Base-by-base conservation (phyloP, 306 rosid genomes). In the Echinosophora koreensis region DNA sequence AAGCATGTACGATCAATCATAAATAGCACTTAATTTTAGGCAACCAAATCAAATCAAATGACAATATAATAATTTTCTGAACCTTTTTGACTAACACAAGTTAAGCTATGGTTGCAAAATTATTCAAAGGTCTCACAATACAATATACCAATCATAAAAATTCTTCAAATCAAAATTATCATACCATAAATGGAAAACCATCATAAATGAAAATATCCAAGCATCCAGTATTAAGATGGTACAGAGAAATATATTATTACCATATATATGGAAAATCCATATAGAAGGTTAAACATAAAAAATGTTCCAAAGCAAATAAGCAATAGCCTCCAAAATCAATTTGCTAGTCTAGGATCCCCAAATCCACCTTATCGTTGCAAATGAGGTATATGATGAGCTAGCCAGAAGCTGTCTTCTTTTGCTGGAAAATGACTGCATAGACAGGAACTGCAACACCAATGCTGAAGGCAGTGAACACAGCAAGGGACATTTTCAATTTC, bases 391-490 rank as follows among this genome's bases (percentile, higher is more conserved):
- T 10, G 35, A 75, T 58, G 64, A 76, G 15, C 68, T 84, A 86
- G 1, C 10, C 79, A 83, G 89, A 86, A 56, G 87, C 83, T 62
- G 89, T 80, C 81, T 80, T 86, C 89, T 83, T 83, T 76, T 86
- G 89, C 81, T 86, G 89, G 83, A 83, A 86, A 62, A 80, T 37
- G 50, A 86, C 89, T 18, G 89, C 89, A 69, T 1, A 86, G 73
- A 83, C 52, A 32, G 89, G 89, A 72, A 83, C 82, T 1, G 10
- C 84, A 69, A 73, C 89, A 69, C 89, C 89, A 16, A 86, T 73
- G 85, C 89, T 83, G 89, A 86, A 86, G 46, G 59, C 85, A 44
- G 80, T 57, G 79, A 86, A 77, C 27, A 86, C 89, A 7, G 84
- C 85, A 51, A 86, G 85, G 54, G 89, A 69, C 87, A 86, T 83